Conservation (phyloP, 1,284 basidiomycete species). For the Taiwanofungus camphoratus region DNA sequence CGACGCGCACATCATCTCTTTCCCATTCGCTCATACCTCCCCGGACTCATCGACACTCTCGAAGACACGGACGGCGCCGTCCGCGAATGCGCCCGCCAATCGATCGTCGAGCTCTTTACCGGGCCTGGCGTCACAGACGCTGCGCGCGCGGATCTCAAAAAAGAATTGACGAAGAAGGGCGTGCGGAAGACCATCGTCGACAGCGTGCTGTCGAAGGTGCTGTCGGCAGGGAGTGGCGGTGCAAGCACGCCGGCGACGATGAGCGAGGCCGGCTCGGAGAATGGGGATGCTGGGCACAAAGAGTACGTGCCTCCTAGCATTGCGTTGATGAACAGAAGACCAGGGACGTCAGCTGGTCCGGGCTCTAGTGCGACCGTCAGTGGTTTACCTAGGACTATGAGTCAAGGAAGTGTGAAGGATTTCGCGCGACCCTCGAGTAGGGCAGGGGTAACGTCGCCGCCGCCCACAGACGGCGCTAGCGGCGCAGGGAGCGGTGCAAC, state of each 20-base stretch:
- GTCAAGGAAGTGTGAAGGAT: slow-evolving; percentile 42
- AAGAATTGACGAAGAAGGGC: slow-evolving; percentile 78
- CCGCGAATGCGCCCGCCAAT: slow-evolving; percentile 77
- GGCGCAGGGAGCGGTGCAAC: slow-evolving; percentile 33
- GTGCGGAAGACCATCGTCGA: slow-evolving; percentile 86
- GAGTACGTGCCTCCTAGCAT: slow-evolving; percentile 74
- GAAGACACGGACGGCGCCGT: slow-evolving; percentile 91
- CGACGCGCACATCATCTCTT: slow-evolving; percentile 64
- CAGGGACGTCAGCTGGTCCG: slow-evolving; percentile 27
- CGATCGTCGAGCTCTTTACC: slow-evolving; percentile 82
- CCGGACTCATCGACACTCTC: slow-evolving; percentile 76
- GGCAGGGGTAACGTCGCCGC: slow-evolving; percentile 41
- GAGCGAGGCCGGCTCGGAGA: slow-evolving; percentile 54
- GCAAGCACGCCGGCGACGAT: slow-evolving; percentile 34
- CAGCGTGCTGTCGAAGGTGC: slow-evolving; percentile 56
- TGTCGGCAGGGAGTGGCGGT: slow-evolving; percentile 36
- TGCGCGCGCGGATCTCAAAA: slow-evolving; percentile 90
- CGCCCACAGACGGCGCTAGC: slow-evolving; percentile 28
- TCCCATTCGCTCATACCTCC: slow-evolving; percentile 80
- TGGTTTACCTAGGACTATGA: slow-evolving; percentile 39
- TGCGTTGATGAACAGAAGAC: slow-evolving; percentile 48
- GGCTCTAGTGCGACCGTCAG: slow-evolving; percentile 10
- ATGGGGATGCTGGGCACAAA: slow-evolving; percentile 45
- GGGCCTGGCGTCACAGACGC: slow-evolving; percentile 76
- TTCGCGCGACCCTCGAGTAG: slow-evolving; percentile 53